Percentiles rank a stretch among this genome's conserved stretches.
These are phyloP conservation scores for Entamoeba invadens DNA, from an alignment of 208 protist species.

Conservation along the genomic window DNA sequence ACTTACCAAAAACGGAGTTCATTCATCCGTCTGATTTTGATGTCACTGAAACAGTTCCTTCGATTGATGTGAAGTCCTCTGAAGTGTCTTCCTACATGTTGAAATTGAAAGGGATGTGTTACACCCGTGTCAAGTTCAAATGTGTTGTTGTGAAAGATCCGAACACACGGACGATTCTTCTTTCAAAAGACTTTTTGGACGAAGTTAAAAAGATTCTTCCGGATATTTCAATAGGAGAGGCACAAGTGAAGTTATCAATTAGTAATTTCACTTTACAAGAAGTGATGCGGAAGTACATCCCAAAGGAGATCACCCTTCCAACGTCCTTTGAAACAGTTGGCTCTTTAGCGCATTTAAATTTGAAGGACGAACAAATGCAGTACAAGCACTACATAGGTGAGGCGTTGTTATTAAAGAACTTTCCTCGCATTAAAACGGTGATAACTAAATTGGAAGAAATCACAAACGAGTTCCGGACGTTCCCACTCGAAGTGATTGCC, in stretches of 20 bases:
- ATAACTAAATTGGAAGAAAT: conserved; percentile 24
- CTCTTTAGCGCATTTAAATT: conserved; percentile 25
- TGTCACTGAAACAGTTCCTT: neutral
- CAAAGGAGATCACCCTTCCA: neutral
- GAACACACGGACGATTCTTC: neutral
- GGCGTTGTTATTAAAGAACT: conserved; percentile 5
- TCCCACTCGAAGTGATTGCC: conserved; percentile 22
- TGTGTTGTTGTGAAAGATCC: neutral
- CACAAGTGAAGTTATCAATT: neutral
- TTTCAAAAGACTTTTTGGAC: neutral
- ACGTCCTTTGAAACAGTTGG: conserved; percentile 22
- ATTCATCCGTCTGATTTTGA: too few species aligned
- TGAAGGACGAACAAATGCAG: neutral
- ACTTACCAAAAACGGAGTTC: too few species aligned
- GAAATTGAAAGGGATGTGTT: neutral
- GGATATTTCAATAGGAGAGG: neutral
- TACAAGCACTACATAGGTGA: conserved; percentile 14
- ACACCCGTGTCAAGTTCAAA: neutral
- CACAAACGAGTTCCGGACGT: conserved; percentile 24
- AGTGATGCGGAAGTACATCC: neutral
- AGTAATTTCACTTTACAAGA: neutral
- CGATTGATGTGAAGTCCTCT: neutral
- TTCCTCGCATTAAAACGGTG: conserved; percentile 13
- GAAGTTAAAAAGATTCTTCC: neutral
- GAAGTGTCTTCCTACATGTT: neutral